These are phyloP conservation scores for Thielaviopsis populi DNA, from an alignment of 2,329 filamentous ascomycete genomes.

Conservation along the genomic window DNA sequence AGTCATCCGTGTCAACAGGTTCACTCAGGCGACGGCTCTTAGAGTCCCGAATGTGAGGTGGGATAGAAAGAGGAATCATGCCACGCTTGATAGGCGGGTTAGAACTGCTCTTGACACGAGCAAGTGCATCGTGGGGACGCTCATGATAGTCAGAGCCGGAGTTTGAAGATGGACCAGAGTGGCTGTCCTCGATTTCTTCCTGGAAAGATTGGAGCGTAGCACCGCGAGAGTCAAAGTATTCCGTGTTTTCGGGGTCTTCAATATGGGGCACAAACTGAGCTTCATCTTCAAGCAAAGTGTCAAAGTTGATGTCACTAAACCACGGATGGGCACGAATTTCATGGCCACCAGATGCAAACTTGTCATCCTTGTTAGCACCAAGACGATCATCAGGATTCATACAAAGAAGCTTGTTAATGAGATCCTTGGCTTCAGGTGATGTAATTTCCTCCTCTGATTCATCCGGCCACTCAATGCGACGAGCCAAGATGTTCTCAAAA, in stretches of 20 bases:
- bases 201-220: constrained; percentile 85
- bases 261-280: constrained; percentile 87
- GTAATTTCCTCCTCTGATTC: constrained; percentile 58
- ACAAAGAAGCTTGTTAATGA: constrained; percentile 86
- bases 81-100: constrained; percentile 60
- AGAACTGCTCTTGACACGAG: constrained; percentile 55
- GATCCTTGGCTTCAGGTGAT: constrained; percentile 77
- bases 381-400: constrained; percentile 68
- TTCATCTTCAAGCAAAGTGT: constrained; percentile 80
- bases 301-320: constrained; percentile 82
- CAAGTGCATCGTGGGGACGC: constrained; percentile 85
- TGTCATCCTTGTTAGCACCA: constrained; percentile 73
- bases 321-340: constrained; percentile 83
- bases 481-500: constrained; percentile 87
- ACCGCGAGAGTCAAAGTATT: constrained; percentile 89
- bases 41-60: constrained; percentile 83
- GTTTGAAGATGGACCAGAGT: constrained; percentile 54
- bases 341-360: constrained; percentile 66
- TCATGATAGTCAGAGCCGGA: constrained; percentile 63
- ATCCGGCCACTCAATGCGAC: constrained; percentile 84
- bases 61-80: constrained; percentile 89
- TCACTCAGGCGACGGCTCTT: constrained; percentile 82
- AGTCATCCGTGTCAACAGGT: constrained; percentile 77
- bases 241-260: constrained; percentile 91
- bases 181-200: constrained; percentile 85